A percentile compares a stretch with the other conserved stretches of the same genome.
Conservation (phyloP, 176 grass and related monocot species). For the Musa troglodytarum region DNA sequence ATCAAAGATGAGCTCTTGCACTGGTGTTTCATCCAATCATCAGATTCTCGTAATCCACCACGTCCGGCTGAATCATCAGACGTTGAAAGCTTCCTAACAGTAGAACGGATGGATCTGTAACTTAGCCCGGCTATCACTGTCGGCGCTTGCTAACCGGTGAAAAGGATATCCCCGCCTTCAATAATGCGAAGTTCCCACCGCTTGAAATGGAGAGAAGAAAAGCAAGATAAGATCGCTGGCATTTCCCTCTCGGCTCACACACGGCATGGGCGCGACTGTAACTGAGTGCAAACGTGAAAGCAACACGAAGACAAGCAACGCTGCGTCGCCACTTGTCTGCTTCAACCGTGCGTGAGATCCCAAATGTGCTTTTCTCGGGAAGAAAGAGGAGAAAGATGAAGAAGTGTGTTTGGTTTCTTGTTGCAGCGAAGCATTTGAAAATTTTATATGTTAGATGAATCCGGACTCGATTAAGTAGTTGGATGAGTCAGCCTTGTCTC, state of each 20-base stretch:
- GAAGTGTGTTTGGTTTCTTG: no score
- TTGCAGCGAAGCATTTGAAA: no score
- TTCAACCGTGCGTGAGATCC: neutral
- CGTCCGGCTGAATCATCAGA: neutral
- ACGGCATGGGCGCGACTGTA: neutral
- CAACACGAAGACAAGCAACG: neutral
- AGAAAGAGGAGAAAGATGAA: neutral
- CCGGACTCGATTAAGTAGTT: no score
- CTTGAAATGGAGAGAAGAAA: neutral
- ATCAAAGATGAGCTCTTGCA: neutral
- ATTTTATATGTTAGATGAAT: no score
- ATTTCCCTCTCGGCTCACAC: neutral
- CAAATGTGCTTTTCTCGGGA: neutral
- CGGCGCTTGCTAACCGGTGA: neutral
- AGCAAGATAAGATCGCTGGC: neutral
- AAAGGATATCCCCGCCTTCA: neutral
- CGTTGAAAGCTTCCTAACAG: neutral
- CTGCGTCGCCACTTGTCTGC: neutral
- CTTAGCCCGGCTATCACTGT: neutral
- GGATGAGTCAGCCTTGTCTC: no score
- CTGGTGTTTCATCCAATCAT: neutral
- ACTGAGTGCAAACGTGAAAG: neutral
- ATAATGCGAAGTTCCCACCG: neutral
- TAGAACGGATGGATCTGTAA: neutral
- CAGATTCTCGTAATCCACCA: neutral